phyloP scores from a whole-genome alignment of 768 basidiomycete species.

The Lyophyllum atratum region DNA sequence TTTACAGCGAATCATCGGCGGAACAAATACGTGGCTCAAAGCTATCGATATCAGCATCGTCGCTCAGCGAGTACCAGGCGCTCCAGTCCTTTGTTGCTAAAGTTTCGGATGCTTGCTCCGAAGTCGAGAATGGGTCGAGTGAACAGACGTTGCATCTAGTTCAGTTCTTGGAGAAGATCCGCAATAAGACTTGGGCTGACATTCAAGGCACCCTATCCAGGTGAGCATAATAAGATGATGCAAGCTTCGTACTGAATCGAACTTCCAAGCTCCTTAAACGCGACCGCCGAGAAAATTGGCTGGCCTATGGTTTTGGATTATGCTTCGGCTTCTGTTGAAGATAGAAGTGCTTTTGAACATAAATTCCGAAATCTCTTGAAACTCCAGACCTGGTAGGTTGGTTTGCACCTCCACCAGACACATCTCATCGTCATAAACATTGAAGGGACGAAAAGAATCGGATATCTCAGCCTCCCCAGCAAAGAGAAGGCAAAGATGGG shows the following conservation, averaged over 20 bases:
- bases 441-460: conserved; percentile 56
- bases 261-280: conserved; percentile 54
- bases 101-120: conserved; percentile 44
- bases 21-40: conserved; percentile 47
- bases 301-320: conserved; percentile 87
- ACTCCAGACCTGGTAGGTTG: conserved; percentile 76
- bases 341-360: conserved; percentile 68
- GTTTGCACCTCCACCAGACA: neutral
- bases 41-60: conserved; percentile 40
- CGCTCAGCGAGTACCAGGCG: conserved; percentile 57
- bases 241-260: conserved; percentile 7
- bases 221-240: conserved; percentile 41
- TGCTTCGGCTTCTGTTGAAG: conserved; percentile 43
- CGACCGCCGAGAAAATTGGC: conserved; percentile 70
- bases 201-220: conserved; percentile 66
- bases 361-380: conserved; percentile 77
- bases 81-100: conserved; percentile 63
- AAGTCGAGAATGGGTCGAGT: conserved; percentile 46
- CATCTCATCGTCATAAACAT: neutral
- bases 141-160: conserved; percentile 62
- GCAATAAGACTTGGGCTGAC: conserved; percentile 73
- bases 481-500: conserved; percentile 46
- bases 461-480: neutral
- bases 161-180: conserved; percentile 59
- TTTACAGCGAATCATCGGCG: conserved; percentile 58